Evolutionary conservation across 2,329 filamentous ascomycete genomes (phyloP).

Genomic region (Fusarium buxicola): DNA sequence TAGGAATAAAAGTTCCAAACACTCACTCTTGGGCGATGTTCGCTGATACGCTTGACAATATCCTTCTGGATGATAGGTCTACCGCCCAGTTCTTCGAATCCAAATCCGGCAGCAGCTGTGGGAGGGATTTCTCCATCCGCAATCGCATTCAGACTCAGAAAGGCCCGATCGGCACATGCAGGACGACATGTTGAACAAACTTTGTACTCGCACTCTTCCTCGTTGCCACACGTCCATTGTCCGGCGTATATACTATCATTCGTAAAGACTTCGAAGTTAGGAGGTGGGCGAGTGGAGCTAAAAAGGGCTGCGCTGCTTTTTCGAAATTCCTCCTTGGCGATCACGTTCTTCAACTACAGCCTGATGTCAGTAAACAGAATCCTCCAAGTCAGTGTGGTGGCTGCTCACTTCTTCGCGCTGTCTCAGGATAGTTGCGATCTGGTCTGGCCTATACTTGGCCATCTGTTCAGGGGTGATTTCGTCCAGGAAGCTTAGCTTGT

Average conservation of each 20-base stretch:
- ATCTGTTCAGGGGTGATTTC: slow-evolving; percentile 59
- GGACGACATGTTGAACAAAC: slow-evolving; percentile 64
- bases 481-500: slow-evolving; percentile 58
- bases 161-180: slow-evolving; percentile 56
- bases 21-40: slow-evolving; percentile 53
- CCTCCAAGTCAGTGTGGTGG: neutral
- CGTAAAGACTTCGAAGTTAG: slow-evolving; percentile 27
- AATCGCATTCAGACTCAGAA: slow-evolving; percentile 63
- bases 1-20: too few species aligned
- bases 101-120: slow-evolving; percentile 62
- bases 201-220: slow-evolving; percentile 62
- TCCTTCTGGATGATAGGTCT: slow-evolving; percentile 58
- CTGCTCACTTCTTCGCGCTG: slow-evolving; percentile 62
- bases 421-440: slow-evolving; percentile 60
- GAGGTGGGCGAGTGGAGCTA: slow-evolving; percentile 26
- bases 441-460: slow-evolving; percentile 58
- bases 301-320: slow-evolving; percentile 41
- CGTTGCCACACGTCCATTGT: slow-evolving; percentile 54
- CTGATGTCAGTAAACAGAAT: slow-evolving; percentile 43
- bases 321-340: slow-evolving; percentile 46
- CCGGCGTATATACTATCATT: slow-evolving; percentile 41
- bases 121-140: slow-evolving; percentile 62
- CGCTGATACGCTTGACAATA: slow-evolving; percentile 56
- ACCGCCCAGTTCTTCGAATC: slow-evolving; percentile 59
- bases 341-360: slow-evolving; percentile 41